A percentile compares a stretch with the other conserved stretches of the same genome.
phyloP scores from a whole-genome alignment of 2,329 filamentous ascomycete genomes.

The Exophiala xenobiotica region DNA sequence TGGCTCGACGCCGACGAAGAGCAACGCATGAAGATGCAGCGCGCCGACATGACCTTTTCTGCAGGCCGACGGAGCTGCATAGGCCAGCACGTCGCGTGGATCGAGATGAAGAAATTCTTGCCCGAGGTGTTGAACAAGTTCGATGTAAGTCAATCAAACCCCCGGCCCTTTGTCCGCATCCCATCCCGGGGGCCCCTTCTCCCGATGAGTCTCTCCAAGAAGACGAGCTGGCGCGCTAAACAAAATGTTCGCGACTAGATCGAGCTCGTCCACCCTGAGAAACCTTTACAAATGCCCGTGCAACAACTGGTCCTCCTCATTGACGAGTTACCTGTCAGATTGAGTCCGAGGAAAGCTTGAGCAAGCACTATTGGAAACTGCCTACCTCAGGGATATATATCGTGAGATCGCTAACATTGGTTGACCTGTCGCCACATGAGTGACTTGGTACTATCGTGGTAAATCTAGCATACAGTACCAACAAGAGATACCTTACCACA shows the following conservation, averaged over 20 bases:
- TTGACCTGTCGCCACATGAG: too few relatives aligned
- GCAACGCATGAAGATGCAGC: conserved; percentile 34
- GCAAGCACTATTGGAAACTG: too few relatives aligned
- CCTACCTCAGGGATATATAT: too few relatives aligned
- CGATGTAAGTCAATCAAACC: conserved; percentile 11
- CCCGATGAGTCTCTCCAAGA: too few relatives aligned
- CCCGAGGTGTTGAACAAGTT: conserved; percentile 11
- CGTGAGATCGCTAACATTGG: too few relatives aligned
- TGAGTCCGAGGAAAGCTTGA: conserved; percentile 7
- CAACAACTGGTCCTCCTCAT: background rate
- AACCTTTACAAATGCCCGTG: background rate
- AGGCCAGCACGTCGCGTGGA: conserved; percentile 19
- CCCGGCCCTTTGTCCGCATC: background rate
- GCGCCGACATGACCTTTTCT: conserved; percentile 12
- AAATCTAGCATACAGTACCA: too few relatives aligned
- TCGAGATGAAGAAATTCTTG: conserved; percentile 20
- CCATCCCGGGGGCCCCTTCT: too few relatives aligned
- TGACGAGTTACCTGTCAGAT: conserved; percentile 8
- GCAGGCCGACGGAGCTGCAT: conserved; percentile 15
- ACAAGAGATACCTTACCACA: too few relatives aligned
- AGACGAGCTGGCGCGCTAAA: too few relatives aligned
- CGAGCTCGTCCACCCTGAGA: conserved; percentile 10
- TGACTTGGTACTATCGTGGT: too few relatives aligned
- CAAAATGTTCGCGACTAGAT: conserved; percentile 6
- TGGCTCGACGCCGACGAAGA: conserved; percentile 41